Percentiles rank a stretch among this genome's conserved stretches.
These are phyloP conservation scores for Boletus rubroflammeus DNA, from an alignment of 768 basidiomycete species.

Conservation along the genomic window DNA sequence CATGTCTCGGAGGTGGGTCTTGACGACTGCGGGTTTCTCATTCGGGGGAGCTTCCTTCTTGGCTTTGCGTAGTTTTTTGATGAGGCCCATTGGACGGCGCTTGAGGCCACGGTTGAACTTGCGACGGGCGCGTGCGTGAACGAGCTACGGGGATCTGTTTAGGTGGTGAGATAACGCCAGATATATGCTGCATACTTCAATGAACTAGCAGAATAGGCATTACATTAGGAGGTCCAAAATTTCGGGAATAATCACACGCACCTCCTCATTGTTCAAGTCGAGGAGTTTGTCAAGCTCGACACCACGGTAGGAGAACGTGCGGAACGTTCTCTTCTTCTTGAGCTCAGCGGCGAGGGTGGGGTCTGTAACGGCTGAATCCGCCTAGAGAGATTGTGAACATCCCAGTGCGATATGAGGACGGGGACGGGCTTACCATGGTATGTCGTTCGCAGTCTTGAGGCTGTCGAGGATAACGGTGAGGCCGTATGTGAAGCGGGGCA, in stretches of 20 bases:
- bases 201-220: conserved; percentile 47
- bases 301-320: conserved; percentile 98
- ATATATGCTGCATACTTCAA: conserved; percentile 56
- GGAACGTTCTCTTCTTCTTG: conserved; percentile 99
- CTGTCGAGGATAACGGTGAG: conserved; percentile 23
- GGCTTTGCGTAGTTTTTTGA: conserved; percentile 99
- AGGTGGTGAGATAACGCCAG: conserved; percentile 1
- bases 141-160: conserved; percentile 55
- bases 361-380: conserved; percentile 83
- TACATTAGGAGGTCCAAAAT: not conserved
- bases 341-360: conserved; percentile 91
- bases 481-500: conserved; percentile 18
- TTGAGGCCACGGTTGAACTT: conserved; percentile 99
- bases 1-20: conserved; percentile 99
- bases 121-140: conserved; percentile 96
- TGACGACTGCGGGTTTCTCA: conserved; percentile 98
- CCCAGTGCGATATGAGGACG: not conserved
- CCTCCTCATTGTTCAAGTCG: conserved; percentile 94
- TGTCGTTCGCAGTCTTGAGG: conserved; percentile 26
- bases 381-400: conserved; percentile 40
- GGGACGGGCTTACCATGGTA: conserved; percentile 31
- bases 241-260: conserved; percentile 35
- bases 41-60: conserved; percentile 99
- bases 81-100: conserved; percentile 96
- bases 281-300: conserved; percentile 97